Evolutionary conservation across 2,329 filamentous ascomycete genomes (phyloP).

Genomic region (Nigrospora osmanthi): DNA sequence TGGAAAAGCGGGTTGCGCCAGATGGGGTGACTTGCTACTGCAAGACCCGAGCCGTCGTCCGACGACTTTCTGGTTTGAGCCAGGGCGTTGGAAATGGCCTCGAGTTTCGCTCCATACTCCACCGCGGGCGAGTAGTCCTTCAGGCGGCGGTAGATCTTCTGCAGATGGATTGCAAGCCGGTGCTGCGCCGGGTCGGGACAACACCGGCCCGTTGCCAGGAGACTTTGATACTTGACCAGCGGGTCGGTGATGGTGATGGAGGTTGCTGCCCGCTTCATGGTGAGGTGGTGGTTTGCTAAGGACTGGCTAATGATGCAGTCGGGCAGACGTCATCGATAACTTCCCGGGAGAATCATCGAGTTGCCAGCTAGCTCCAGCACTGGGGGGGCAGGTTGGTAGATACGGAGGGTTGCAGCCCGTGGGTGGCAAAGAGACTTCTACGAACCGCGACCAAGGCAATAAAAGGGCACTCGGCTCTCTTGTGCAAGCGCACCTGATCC

Average conservation of each 20-base stretch:
- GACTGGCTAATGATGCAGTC: too few species aligned
- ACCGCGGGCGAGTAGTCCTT: constrained; percentile 70
- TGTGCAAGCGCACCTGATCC: too few species aligned
- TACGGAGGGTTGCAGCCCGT: too few species aligned
- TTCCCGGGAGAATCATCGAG: too few species aligned
- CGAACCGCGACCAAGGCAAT: too few species aligned
- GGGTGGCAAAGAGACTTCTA: too few species aligned
- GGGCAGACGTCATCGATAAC: too few species aligned
- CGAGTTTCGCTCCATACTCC: constrained; percentile 61
- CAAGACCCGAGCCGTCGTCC: constrained; percentile 30
- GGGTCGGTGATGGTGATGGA: constrained; percentile 62
- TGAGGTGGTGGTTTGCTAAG: not conserved
- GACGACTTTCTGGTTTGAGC: constrained; percentile 23
- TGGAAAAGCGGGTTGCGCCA: constrained; percentile 51
- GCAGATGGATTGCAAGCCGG: constrained; percentile 65
- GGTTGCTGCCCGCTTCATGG: constrained; percentile 25
- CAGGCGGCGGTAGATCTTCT: constrained; percentile 66
- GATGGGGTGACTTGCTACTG: constrained; percentile 45
- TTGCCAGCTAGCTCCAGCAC: too few species aligned
- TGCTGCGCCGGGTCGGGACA: constrained; percentile 65
- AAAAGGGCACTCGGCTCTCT: too few species aligned
- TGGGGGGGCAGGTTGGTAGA: too few species aligned
- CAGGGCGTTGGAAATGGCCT: constrained; percentile 46
- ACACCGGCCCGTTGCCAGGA: constrained; percentile 60
- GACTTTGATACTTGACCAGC: constrained; percentile 65